Evolutionary conservation across 805 yeast species (phyloP), one percentile per base, ranked within the genome.

Genomic region (Metschnikowia amazonensis): DNA sequence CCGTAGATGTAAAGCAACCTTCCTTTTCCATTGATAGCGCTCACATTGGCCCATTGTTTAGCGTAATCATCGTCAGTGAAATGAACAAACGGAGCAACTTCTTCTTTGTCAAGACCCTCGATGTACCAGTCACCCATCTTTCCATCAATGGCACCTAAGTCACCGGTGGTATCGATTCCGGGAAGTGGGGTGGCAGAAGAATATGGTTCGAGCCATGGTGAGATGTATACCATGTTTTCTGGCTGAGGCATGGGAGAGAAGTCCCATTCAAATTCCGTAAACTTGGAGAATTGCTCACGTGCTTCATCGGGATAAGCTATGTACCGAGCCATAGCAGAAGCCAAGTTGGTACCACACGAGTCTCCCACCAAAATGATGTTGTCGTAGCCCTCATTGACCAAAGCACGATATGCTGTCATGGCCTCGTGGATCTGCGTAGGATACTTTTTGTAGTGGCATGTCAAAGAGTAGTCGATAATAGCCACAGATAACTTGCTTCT

Each of bases 151-250:
- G 69, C 57, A 3, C 68, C 68, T 45, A 66, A 61, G 43, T 67
- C 71, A n/a, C 70, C 71, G 6, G 45, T 23, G 28, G 50, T 50
- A 43, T 60, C 48, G 14, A 49, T 48, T 10, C 64, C 66, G 30
- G 62, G 58, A 17, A 50, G 57, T 4, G 63, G 45, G 13, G 61
- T 45, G 4, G 66, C 61, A 13, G 21, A 30, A 8, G 60, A 56
- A 33, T 49, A 49, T 6, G 72, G 71, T 45, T 67, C 60, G 25
- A 64, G 62, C 72, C 72, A 67, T 11, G 72, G 72, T 34, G 69
- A 62, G 9, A 63, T 45, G 38, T 65, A 53, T 2, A 65, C 47
- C 30, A 60, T 47, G 2, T 65, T 55, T 17, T 50, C 51, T 5
- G 71, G 72, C 49, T 65, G 66, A 2, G 61, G 60, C 44, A 60